These are phyloP conservation scores for Neckera pumila DNA, from an alignment of 225 moss, liverwort and hornwort species.

Conservation along the genomic window DNA sequence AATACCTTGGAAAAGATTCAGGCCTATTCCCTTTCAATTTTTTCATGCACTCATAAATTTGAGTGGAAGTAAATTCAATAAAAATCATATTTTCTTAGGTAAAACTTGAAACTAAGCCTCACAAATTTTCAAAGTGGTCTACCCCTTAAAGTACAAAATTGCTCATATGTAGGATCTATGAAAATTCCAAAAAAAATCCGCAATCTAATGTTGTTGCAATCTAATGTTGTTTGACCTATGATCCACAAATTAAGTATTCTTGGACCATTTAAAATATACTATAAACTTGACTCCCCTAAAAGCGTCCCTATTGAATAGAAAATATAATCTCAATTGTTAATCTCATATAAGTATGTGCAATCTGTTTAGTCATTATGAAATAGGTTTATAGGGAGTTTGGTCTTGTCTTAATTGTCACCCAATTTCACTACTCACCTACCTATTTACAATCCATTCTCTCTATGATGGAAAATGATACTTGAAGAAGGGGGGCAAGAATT, in stretches of 20 bases:
- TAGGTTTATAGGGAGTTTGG: not conserved
- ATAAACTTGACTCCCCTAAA: no score
- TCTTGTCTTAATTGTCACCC: not conserved
- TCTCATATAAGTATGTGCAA: not conserved
- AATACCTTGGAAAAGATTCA: not conserved
- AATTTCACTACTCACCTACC: not conserved
- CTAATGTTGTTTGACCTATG: not conserved
- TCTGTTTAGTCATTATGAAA: not conserved
- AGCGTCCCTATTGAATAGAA: not conserved
- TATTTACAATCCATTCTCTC: fast-evolving
- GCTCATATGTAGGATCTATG: not conserved
- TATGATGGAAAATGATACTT: not conserved
- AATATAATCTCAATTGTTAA: not conserved
- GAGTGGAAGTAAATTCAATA: not conserved
- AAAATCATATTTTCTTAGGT: not conserved
- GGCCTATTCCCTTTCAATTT: not conserved
- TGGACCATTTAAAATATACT: not conserved
- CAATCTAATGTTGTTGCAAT: no score
- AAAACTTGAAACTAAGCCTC: fast-evolving
- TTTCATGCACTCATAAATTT: not conserved
- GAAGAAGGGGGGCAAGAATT: not conserved
- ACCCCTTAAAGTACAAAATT: not conserved
- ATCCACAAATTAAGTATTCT: not conserved
- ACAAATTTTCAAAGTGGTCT: not conserved
- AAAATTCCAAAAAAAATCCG: not conserved